These are phyloP conservation scores for Trypethelium eluteriae DNA, from an alignment of 495 filamentous ascomycete species.

Conservation along the genomic window DNA sequence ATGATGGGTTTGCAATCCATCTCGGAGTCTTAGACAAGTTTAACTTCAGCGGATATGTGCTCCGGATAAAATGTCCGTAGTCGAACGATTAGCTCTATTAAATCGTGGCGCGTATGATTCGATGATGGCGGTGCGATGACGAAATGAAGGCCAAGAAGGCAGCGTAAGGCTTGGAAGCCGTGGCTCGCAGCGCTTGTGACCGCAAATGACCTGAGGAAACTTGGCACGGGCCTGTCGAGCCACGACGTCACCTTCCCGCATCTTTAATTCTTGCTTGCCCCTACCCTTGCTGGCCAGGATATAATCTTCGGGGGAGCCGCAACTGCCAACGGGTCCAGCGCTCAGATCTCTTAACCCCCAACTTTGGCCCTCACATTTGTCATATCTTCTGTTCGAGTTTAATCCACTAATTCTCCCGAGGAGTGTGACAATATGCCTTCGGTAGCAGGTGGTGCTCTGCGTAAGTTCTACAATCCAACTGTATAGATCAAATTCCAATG, in stretches of 20 bases:
- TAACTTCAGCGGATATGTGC: no score
- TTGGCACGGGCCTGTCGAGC: conserved; percentile 3
- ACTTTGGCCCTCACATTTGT: not conserved
- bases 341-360: not conserved
- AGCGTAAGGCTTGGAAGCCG: not conserved
- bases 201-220: not conserved
- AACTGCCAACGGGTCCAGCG: not conserved
- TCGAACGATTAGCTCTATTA: not conserved
- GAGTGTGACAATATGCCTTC: conserved; percentile 18
- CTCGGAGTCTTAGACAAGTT: no score
- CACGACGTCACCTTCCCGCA: conserved; percentile 1
- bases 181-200: not conserved
- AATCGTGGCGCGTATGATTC: not conserved
- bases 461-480: not conserved
- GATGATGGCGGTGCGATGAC: conserved; percentile 8
- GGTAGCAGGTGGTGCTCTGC: conserved; percentile 23
- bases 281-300: not conserved
- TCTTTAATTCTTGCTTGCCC: not conserved
- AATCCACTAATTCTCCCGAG: not conserved
- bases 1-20: no score
- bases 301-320: not conserved
- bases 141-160: not conserved
- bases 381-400: not conserved
- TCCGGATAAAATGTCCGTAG: no score
- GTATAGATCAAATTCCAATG: not conserved